Conservation (phyloP, 2,329 filamentous ascomycete species). For the Hirsutella rhossiliensis region DNA sequence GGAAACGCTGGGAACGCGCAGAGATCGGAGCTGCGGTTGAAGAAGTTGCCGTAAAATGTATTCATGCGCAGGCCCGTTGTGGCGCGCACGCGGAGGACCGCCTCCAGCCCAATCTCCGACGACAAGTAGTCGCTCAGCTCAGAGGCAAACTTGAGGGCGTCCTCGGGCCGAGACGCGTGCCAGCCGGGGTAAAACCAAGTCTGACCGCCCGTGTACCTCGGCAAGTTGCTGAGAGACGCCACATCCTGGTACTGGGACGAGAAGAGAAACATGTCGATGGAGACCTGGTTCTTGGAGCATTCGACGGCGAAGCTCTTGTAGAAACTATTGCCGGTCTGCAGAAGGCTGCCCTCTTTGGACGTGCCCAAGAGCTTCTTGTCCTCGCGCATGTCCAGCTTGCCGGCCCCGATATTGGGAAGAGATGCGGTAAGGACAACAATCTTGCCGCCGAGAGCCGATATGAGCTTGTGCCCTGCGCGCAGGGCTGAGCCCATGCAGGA, state of each 20-base stretch:
- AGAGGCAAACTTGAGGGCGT: slow-evolving; percentile 93
- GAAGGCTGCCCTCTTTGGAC: slow-evolving; percentile 73
- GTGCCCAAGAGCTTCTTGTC: slow-evolving; percentile 95
- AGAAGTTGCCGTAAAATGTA: slow-evolving; percentile 99
- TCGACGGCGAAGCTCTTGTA: slow-evolving; percentile 99
- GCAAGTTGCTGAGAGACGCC: slow-evolving; percentile 87
- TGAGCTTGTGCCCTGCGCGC: slow-evolving; percentile 87
- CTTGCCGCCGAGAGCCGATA: slow-evolving; percentile 88
- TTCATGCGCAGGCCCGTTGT: slow-evolving; percentile 93
- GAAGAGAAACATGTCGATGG: slow-evolving; percentile 96
- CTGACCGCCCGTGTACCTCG: slow-evolving; percentile 91
- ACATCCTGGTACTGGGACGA: slow-evolving; percentile 96
- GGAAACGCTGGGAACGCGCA: slow-evolving; percentile 98
- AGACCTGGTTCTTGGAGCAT: slow-evolving; percentile 97
- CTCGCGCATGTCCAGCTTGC: slow-evolving; percentile 85
- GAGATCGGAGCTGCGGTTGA: slow-evolving; percentile 93
- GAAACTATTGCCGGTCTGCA: slow-evolving; percentile 91
- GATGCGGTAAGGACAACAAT: slow-evolving; percentile 84
- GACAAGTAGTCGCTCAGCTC: slow-evolving; percentile 98
- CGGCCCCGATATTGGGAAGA: slow-evolving; percentile 78
- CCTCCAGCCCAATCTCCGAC: slow-evolving; percentile 89
- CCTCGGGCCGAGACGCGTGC: slow-evolving; percentile 87
- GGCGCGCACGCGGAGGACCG: slow-evolving; percentile 86
- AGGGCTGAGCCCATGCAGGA: slow-evolving; percentile 95
- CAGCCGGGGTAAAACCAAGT: slow-evolving; percentile 98